Evolutionary conservation across 306 rosid species (phyloP).

Genomic region (Bauhinia variegata): DNA sequence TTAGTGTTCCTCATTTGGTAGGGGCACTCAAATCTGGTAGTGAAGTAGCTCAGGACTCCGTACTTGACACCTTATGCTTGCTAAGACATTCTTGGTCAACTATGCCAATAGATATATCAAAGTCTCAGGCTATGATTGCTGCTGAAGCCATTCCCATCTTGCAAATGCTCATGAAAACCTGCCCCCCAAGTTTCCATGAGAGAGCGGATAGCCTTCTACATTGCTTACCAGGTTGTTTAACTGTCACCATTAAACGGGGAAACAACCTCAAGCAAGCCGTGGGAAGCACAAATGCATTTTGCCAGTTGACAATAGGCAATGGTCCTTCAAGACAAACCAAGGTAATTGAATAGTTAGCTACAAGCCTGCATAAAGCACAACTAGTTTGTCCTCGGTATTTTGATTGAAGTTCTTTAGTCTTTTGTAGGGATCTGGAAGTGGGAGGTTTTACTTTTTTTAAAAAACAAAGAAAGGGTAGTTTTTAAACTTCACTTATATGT

Average conservation of each 20-base stretch:
- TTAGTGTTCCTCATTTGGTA: constrained; percentile 90
- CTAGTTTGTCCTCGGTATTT: constrained; percentile 24
- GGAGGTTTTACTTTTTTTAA: not conserved
- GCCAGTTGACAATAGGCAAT: constrained; percentile 86
- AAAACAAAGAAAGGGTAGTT: no score
- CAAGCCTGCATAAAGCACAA: constrained; percentile 21
- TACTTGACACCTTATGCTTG: constrained; percentile 79
- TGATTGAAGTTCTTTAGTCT: constrained; percentile 16
- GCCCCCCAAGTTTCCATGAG: constrained; percentile 98
- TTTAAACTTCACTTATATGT: constrained; percentile 2
- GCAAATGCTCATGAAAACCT: constrained; percentile 98
- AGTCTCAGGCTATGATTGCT: constrained; percentile 84
- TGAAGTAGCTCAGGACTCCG: constrained; percentile 88
- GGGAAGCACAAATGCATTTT: constrained; percentile 97
- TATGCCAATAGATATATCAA: constrained; percentile 84
- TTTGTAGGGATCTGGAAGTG: constrained; percentile 5
- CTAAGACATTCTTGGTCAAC: constrained; percentile 92
- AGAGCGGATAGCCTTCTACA: constrained; percentile 92
- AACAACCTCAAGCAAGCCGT: constrained; percentile 90
- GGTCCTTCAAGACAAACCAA: constrained; percentile 96
- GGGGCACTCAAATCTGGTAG: constrained; percentile 94
- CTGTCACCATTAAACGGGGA: constrained; percentile 89
- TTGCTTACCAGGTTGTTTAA: constrained; percentile 97
- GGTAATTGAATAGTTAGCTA: constrained; percentile 56
- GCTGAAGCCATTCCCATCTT: constrained; percentile 96